These are phyloP conservation scores for Uncinocarpus reesii DNA, from an alignment of 2,329 filamentous ascomycete species.

Conservation along the genomic window DNA sequence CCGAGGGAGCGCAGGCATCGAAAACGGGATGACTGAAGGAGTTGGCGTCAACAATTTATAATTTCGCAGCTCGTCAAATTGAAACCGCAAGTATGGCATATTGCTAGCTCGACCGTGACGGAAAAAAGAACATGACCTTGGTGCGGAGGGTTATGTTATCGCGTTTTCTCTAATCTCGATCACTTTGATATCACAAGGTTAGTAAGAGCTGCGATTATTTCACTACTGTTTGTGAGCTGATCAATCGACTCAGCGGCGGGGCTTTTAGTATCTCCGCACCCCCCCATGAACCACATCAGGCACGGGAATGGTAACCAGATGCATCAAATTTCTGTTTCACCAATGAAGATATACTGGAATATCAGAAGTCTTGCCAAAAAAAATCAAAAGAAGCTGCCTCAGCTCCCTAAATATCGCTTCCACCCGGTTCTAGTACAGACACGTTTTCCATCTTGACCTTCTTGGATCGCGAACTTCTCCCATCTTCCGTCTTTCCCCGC, in stretches of 20 bases:
- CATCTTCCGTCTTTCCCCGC: slow-evolving; percentile 71
- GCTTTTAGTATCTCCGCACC: too few relatives aligned
- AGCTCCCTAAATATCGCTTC: slow-evolving; percentile 60
- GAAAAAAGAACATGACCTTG: neutral
- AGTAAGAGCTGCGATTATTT: neutral
- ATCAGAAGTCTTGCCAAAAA: neutral
- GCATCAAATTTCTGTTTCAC: too few relatives aligned
- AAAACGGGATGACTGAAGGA: slow-evolving; percentile 22
- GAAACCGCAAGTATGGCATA: neutral
- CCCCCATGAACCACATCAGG: too few relatives aligned
- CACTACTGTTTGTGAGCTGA: neutral
- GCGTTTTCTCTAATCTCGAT: too few relatives aligned
- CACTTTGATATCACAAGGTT: neutral
- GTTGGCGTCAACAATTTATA: neutral
- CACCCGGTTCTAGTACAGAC: slow-evolving; percentile 63
- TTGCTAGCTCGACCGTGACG: neutral
- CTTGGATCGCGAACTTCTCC: slow-evolving; percentile 73
- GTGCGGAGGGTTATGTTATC: too few relatives aligned
- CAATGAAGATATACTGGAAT: neutral
- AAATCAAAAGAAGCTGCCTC: slow-evolving; percentile 8
- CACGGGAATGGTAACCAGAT: too few relatives aligned
- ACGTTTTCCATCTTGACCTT: slow-evolving; percentile 53
- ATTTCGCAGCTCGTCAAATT: neutral
- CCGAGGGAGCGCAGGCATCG: slow-evolving; percentile 16
- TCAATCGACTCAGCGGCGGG: neutral